Conservation (phyloP, 345 rosid species). For the Turritis glabra region DNA sequence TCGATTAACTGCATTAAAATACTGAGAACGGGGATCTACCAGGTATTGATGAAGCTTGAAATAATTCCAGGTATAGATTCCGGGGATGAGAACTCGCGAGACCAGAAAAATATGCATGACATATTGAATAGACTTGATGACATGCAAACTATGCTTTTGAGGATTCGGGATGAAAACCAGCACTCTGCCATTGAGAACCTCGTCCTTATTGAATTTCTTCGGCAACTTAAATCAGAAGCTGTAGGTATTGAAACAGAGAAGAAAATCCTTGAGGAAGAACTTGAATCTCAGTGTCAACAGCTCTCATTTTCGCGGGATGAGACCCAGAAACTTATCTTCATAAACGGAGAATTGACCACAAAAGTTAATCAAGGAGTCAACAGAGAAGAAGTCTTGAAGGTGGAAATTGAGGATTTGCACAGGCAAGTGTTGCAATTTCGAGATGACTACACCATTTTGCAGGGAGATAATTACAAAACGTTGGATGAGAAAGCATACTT, state of each 20-base stretch:
- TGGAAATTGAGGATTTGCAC: constrained; percentile 52
- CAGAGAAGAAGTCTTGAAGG: constrained; percentile 60
- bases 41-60: constrained; percentile 55
- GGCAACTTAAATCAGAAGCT: constrained; percentile 64
- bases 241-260: constrained; percentile 52
- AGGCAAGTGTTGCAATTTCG: constrained; percentile 49
- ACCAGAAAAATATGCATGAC: constrained; percentile 43
- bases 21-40: constrained; percentile 57
- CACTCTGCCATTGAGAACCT: constrained; percentile 53
- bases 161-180: constrained; percentile 61
- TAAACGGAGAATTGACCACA: constrained; percentile 55
- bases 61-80: constrained; percentile 39
- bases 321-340: constrained; percentile 41
- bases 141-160: constrained; percentile 52
- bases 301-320: constrained; percentile 48
- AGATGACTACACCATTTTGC: constrained; percentile 46
- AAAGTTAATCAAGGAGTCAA: constrained; percentile 52
- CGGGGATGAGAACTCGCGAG: constrained; percentile 45
- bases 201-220: constrained; percentile 61
- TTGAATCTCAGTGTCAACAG: constrained; percentile 50
- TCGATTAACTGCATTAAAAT: constrained; percentile 51
- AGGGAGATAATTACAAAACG: constrained; percentile 53
- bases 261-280: constrained; percentile 47
- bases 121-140: constrained; percentile 54
- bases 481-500: constrained; percentile 54